phyloP scores from a whole-genome alignment of 1,139 yeast species.

The Arxiozyma slooffiae region DNA sequence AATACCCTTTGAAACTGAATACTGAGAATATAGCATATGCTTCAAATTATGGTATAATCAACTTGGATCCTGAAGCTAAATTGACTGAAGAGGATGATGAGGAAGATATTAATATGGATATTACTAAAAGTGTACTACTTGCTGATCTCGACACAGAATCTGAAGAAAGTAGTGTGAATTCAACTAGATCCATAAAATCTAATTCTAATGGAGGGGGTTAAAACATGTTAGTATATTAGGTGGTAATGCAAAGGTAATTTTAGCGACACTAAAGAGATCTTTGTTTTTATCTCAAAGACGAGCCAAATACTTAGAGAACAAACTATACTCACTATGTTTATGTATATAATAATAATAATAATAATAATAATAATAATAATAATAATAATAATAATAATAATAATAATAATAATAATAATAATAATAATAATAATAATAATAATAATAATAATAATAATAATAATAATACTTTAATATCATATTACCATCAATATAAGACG shows the following conservation, averaged over 20 bases:
- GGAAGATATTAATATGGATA: slow-evolving; percentile 29
- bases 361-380: no score
- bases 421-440: no score
- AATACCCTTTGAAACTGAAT: slow-evolving; percentile 33
- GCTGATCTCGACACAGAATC: slow-evolving; percentile 75
- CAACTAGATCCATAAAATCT: slow-evolving; percentile 29
- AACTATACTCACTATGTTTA: not conserved
- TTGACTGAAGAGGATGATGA: slow-evolving; percentile 31
- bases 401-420: no score
- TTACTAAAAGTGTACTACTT: slow-evolving; percentile 36
- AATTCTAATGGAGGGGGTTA: slow-evolving; percentile 28
- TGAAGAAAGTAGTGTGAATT: slow-evolving; percentile 43
- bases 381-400: no score
- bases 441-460: no score
- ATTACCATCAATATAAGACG: not conserved
- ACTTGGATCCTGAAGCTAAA: slow-evolving; percentile 33
- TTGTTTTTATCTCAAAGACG: slow-evolving; percentile 39
- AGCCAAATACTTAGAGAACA: slow-evolving; percentile 27
- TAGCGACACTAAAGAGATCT: slow-evolving; percentile 39
- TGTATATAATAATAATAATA: no score
- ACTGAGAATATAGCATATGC: slow-evolving; percentile 37
- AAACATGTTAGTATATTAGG: slow-evolving; percentile 36
- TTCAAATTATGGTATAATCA: slow-evolving; percentile 58
- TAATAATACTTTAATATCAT: not conserved
- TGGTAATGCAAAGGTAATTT: slow-evolving; percentile 38